Evolutionary conservation across 2,329 filamentous ascomycete genomes (phyloP), one percentile per base, ranked within the genome.

Genomic region (Fusarium sp.): DNA sequence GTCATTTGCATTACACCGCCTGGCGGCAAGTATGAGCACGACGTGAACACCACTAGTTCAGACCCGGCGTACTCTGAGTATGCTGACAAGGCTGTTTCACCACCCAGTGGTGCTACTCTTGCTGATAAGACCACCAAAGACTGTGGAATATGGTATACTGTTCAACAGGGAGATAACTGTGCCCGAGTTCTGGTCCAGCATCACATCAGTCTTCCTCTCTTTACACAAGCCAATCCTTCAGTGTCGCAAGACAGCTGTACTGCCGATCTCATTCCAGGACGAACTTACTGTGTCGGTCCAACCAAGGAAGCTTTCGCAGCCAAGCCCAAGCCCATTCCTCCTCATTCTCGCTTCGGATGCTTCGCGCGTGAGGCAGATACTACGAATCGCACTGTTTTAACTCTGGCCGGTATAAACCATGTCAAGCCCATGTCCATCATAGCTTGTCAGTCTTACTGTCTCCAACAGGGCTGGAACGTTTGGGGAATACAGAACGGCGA

Each of bases 211-310:
- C 52, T 42, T 38, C 28, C 31, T 28, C 39, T 48, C 26, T 55
- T 55, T 28, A 29, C 38, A 38, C 12, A n/a, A 29, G 52, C 52
- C 52, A 55, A 55, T 48, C 52, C 52, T 8, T 55, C 52, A 32
- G 39, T 55, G n/a, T 55, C 52, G 13, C 5, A 22, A 48, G 28
- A 48, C 29, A 48, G 32, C 38, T 55, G 52, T 41, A 43, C 43
- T 13, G 22, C 29, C 19, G 24, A 31, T 42, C 52, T 55, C 26
- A 34, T 49, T 9, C 44, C 36, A 26, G 52, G 52, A 43, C 52
- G 15, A 11, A 55, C 52, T 10, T 55, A 55, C 52, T 48, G 52
- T 43, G 44, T 49, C 34, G 39, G 39, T 22, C 52, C 52, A 39
- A 55, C 44, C 36, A 29, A 31, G 39, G 29, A 35, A 35, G 32